Base-by-base conservation (phyloP, 208 protist species). In the Trypanosoma avium region DNA sequence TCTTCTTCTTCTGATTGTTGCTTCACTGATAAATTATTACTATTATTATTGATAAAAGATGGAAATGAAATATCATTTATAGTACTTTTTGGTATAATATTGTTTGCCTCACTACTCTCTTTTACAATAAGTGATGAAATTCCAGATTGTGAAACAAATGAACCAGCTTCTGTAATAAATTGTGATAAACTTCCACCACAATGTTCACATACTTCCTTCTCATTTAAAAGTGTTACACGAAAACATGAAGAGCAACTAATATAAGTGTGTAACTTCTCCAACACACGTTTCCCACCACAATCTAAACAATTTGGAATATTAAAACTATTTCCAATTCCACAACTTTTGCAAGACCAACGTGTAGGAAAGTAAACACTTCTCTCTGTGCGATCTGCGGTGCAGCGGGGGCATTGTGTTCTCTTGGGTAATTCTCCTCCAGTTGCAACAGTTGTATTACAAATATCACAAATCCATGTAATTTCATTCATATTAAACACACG, bases 391-490 rank as follows among this genome's bases (percentile, higher is more conserved):
- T 66, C 57, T 2, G 73, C 38, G 26, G 45, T 48, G 63, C 89
- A 95, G 27, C 64, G 71, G 8, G 86, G 80, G 59, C 89, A 95
- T 24, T 79, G 66, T 12, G 21, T 63, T 5, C 70, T 56, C 13
- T 82, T 76, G 2, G 74, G 77, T 13, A 88, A 32, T n/a, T 77
- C 81, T 7, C 81, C 82, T 12, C 86, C 86, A 2, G 82, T 86
- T 36, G 71, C 68, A 13, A 93, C 81, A 2, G 70, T 49, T 2
- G 77, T 84, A 26, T 73, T 70, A 67, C 89, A 95, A n/a, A 95
- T 50, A 36, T 83, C 79, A 62, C 89, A 95, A 29, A 92, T 50
- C 89, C 89, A 95, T 60, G 74, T 79, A 32, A 85, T 70, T 50
- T 82, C 79, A 1, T 32, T 21, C 58, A 81, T 65, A 62, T 91